Percentiles rank a stretch among this genome's conserved stretches.
Evolutionary conservation across 2,329 filamentous ascomycete genomes (phyloP).

Genomic region (Alternaria atra): DNA sequence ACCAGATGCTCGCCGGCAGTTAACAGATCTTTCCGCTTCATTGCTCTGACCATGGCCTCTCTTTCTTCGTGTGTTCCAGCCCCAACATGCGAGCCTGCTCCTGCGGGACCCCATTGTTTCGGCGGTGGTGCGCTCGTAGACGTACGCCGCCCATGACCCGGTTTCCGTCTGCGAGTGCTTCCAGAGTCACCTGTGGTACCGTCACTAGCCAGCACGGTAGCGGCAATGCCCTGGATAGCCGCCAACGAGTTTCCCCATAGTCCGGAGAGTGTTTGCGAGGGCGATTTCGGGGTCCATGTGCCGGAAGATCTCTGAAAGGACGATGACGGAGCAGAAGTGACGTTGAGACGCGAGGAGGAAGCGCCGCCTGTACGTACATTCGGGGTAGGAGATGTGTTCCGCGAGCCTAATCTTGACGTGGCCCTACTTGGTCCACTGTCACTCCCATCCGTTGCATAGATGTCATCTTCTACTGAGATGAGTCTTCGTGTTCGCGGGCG

Average conservation of each 20-base stretch:
- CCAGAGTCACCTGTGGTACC: slow-evolving; percentile 25
- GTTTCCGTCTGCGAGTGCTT: slow-evolving; percentile 39
- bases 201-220: slow-evolving; percentile 58
- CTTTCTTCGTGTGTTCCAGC: slow-evolving; percentile 57
- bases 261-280: slow-evolving; percentile 50
- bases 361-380: slow-evolving; percentile 26
- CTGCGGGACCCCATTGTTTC: slow-evolving; percentile 59
- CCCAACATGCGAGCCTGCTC: slow-evolving; percentile 52
- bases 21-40: slow-evolving; percentile 60
- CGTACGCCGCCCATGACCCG: slow-evolving; percentile 39
- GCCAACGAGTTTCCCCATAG: slow-evolving; percentile 61
- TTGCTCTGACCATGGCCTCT: slow-evolving; percentile 57
- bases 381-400: slow-evolving; percentile 54
- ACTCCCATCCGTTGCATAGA: slow-evolving; percentile 47
- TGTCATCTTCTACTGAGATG: slow-evolving; percentile 59
- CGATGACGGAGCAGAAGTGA: slow-evolving; percentile 39
- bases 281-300: slow-evolving; percentile 33
- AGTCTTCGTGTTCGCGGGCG: slow-evolving; percentile 58
- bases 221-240: slow-evolving; percentile 59
- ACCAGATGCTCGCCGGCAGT: slow-evolving; percentile 53
- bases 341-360: slow-evolving; percentile 45
- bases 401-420: slow-evolving; percentile 44
- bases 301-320: slow-evolving; percentile 36
- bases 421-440: slow-evolving; percentile 51
- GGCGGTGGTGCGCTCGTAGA: slow-evolving; percentile 52